Evolutionary conservation across 345 rosid species (phyloP), one percentile per base, ranked within the genome.

Genomic region (Punica granatum): DNA sequence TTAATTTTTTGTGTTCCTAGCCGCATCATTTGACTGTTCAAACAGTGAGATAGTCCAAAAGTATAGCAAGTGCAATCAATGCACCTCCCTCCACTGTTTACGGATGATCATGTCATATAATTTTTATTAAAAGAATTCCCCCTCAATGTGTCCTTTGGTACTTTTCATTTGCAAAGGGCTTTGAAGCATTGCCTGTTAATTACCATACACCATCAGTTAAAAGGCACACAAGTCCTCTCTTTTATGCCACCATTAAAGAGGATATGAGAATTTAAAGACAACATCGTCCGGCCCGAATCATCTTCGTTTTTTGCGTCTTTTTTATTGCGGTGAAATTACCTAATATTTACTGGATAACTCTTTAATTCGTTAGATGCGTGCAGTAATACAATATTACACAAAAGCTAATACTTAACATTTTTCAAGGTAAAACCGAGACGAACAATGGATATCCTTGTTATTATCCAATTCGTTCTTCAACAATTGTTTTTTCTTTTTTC

Each of bases 11-110:
- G 33, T 35, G 34, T 49, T 48, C 14, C 19, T 12, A 34, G 69
- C 69, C 69, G 69, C 69, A 66, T 66, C 58, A 66, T 28, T 66
- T 66, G 69, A 66, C 69, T 66, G 69, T 14, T 2, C 32, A 33
- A 12, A 51, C 69, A 28, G 42, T 56, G 58, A 25, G 16, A 44
- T 11, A 43, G 58, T 21, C 21, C 60, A 56, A 56, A 56, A 26
- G 60, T 4, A 21, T 23, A 23, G 32, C 7, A 26, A 6, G 8
- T 25, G 11, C 33, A 56, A 56, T 26, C 13, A 25, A 30, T 56
- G 60, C 34, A 28, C 1, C 34, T 2, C 60, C 1, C 34, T 56
- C 34, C 34, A 56, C 60, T 56, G 60, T 28, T 25, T 56, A 56
- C 1, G 59, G 59, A 46, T 46, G 56, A 49, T 49, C 56, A 15